Base-by-base conservation (phyloP, 352 stramenopile genomes). In the Phytophthora chlamydospora region DNA sequence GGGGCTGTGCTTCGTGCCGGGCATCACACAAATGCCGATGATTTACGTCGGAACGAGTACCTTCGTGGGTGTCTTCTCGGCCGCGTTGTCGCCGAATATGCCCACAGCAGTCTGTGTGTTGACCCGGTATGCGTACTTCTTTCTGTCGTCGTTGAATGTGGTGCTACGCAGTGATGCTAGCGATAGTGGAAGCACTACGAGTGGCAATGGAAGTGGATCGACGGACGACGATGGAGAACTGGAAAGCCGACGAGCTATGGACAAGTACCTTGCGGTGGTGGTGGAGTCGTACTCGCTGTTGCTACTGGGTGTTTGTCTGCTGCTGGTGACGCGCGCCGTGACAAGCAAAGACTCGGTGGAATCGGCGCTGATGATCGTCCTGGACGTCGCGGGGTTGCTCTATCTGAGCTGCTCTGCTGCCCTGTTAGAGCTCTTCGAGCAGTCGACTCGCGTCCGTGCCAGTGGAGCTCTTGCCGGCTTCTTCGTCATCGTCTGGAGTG, bases 311-410 rank as follows among this genome's bases (percentile, higher is more conserved):
- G 69, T 74, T 10, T 62, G 66, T 27, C 41, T 90, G 36, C 54
- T 88, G 40, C 48, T 90, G 19, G 73, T 88, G 38, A 58, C 50
- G 1, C 75, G 78, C 4, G 74, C 79, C 2, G 31, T 90, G 14
- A 80, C 74, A 2, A 85, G 80, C 43, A 85, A 90, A 55, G 80
- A 90, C 31, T 50, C 76, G 0, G 83, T 88, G 67, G 80, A 90
- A 60, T 88, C 76, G 14, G 55, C 73, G 0, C 74, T 87, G 9
- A 78, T 84, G 65, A 75, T 75, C 39, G 66, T 87, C 9, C 57
- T 90, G 10, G 80, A 90, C 55, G 51, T 88, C 33, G 46, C 67
- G 4, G 75, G 78, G 0, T 49, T 90, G 14, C 41, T 90, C 11
- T 88, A 88, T 40, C 31, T 87, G 9, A 74, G 69, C 33, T 70